These are phyloP conservation scores for Fragaria nilgerrensis DNA, from an alignment of 306 rosid species.

Conservation along the genomic window DNA sequence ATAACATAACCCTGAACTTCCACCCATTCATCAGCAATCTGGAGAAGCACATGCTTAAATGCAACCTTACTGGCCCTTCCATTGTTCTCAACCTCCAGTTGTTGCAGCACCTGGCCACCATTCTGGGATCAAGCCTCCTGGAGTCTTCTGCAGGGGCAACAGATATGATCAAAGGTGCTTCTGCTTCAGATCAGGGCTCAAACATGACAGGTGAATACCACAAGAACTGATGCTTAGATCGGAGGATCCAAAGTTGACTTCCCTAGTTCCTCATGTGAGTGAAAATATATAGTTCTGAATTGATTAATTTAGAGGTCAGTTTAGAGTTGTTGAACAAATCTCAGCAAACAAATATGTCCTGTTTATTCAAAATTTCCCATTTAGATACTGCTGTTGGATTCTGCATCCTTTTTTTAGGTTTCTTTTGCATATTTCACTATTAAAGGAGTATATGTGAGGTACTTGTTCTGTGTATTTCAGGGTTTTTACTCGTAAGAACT, in stretches of 20 bases:
- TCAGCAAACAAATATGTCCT: too few relatives aligned
- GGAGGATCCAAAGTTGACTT: too few relatives aligned
- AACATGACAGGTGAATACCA: slow-evolving; percentile 47
- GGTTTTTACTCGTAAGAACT: neutral
- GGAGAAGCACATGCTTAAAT: slow-evolving; percentile 44
- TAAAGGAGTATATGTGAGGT: too few relatives aligned
- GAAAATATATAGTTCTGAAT: too few relatives aligned
- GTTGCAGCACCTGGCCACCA: slow-evolving; percentile 43
- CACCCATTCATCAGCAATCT: slow-evolving; percentile 48
- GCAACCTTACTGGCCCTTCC: slow-evolving; percentile 35
- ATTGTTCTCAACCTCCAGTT: slow-evolving; percentile 35
- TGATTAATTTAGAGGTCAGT: too few relatives aligned
- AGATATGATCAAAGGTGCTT: slow-evolving; percentile 36
- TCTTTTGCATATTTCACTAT: too few relatives aligned
- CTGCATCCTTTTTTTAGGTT: too few relatives aligned
- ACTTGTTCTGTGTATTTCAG: slow-evolving; percentile 19
- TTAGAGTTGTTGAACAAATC: too few relatives aligned
- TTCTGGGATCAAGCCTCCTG: slow-evolving; percentile 18
- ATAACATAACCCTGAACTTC: neutral
- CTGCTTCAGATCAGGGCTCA: slow-evolving; percentile 42
- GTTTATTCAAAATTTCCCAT: too few relatives aligned
- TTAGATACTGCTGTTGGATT: too few relatives aligned
- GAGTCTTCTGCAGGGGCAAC: slow-evolving; percentile 37
- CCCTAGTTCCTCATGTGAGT: too few relatives aligned
- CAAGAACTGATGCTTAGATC: neutral